Conservation (phyloP, 1,284 basidiomycete genomes). For the Moniliella sp. region DNA sequence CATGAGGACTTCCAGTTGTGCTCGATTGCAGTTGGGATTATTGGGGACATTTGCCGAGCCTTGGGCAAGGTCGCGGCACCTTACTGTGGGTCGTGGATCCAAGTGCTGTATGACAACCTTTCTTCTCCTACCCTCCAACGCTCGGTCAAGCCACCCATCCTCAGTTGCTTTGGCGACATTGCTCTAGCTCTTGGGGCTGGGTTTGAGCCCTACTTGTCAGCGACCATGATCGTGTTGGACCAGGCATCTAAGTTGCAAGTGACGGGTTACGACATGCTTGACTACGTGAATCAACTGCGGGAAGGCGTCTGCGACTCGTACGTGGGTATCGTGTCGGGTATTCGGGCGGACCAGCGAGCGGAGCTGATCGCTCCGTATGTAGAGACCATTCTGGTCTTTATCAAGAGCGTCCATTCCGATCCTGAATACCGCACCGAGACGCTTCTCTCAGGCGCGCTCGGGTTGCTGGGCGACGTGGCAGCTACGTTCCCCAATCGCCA, state of each 20-base stretch:
- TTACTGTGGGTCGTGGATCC: conserved; percentile 72
- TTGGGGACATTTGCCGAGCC: conserved; percentile 81
- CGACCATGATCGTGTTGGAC: conserved; percentile 69
- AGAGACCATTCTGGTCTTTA: conserved; percentile 55
- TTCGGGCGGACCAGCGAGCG: conserved; percentile 61
- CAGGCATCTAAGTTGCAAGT: conserved; percentile 53
- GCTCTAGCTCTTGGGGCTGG: conserved; percentile 64
- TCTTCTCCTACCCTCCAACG: conserved; percentile 74
- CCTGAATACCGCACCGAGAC: conserved; percentile 50
- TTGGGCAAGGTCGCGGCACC: conserved; percentile 60
- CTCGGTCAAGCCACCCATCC: conserved; percentile 82
- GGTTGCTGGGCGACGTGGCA: conserved; percentile 75
- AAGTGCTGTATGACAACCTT: conserved; percentile 68
- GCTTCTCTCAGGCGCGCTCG: conserved; percentile 53
- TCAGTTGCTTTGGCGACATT: conserved; percentile 89
- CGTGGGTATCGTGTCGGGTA: conserved; percentile 71
- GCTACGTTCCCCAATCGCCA: conserved; percentile 42
- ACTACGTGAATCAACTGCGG: conserved; percentile 71
- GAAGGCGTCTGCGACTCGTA: conserved; percentile 94
- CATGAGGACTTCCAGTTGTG: conserved; percentile 89
- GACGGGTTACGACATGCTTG: conserved; percentile 68
- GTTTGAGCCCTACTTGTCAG: conserved; percentile 73
- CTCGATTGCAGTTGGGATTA: conserved; percentile 80
- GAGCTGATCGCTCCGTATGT: conserved; percentile 53
- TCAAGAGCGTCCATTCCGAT: conserved; percentile 48